Base-by-base conservation (phyloP, 805 yeast genomes). In the Wickerhamiella sorbophila region DNA sequence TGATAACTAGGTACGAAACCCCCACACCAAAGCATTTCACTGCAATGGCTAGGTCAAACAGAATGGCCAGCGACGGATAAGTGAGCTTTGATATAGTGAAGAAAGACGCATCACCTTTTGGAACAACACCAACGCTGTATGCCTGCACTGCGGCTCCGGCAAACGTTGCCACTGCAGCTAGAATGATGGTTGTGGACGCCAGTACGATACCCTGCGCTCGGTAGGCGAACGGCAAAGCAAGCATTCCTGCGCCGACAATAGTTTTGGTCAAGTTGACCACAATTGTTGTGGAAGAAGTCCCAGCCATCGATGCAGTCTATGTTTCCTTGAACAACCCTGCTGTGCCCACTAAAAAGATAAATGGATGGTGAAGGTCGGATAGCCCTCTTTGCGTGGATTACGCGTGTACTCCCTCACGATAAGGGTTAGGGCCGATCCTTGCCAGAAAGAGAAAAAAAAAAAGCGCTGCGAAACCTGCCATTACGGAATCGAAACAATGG, bases 21-120 rank as follows among this genome's bases (percentile, higher is more conserved):
- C 80, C 79, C 15, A 80, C 88, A 5, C 91, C 91, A 56, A 77
- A 81, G 55, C 88, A 79, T 57, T 80, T 82, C 51, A 79, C 64
- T 37, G 81, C 79, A 46, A 80, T 80, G 32, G 87, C 86, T 6
- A 72, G 54, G 54, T 80, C 91, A 54, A 80, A 81, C 17, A 79
- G 56, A 8, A 79, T 72, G 5, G 79, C 72, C 31, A 80, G 61
- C 17, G 71, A 67, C 2, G 91, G 91, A 51, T 79, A 79, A 1
- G 87, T 80, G 48, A 75, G 62, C 29, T 69, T 69, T 46, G 86
- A 74, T 20, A 80, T 65, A 36, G 74, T 70, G 61, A 79, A 79
- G 54, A 81, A 80, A 1, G 81, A 75, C 14, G 87, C 82, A 32
- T 71, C 64, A 5, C 82, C 79, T 6, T 57, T 59, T 3, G 74